These are phyloP conservation scores for Aspergillus cejpii DNA, from an alignment of 2,329 filamentous ascomycete genomes.

Conservation along the genomic window DNA sequence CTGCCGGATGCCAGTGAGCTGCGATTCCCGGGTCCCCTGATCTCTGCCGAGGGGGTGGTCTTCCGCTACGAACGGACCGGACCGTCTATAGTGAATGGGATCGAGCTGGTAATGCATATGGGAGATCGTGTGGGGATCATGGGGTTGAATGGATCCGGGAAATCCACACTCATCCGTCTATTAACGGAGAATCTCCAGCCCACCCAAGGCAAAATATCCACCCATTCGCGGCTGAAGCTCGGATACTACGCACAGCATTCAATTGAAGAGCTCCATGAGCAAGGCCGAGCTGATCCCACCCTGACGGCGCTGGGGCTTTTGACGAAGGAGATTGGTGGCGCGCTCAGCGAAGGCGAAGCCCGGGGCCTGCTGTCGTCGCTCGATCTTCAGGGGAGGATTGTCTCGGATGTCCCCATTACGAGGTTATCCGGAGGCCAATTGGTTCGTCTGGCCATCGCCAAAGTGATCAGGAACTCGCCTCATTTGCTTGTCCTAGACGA, in stretches of 20 bases:
- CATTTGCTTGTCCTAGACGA: conserved; percentile 73
- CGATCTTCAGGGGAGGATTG: conserved; percentile 62
- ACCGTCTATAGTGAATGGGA: conserved; percentile 51
- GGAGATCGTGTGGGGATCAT: conserved; percentile 69
- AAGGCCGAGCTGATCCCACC: conserved; percentile 46
- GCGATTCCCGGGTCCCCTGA: conserved; percentile 65
- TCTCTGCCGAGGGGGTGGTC: conserved; percentile 62
- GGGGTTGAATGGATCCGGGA: conserved; percentile 74
- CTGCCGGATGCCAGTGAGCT: conserved; percentile 62
- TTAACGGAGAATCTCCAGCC: conserved; percentile 57
- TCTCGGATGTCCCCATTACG: conserved; percentile 65
- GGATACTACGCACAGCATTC: conserved; percentile 77
- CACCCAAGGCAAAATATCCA: conserved; percentile 55
- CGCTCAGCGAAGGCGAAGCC: conserved; percentile 59
- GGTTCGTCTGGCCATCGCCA: conserved; percentile 59
- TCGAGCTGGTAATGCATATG: conserved; percentile 63
- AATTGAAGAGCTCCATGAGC: conserved; percentile 59
- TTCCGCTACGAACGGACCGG: conserved; percentile 54
- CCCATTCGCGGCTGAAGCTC: conserved; percentile 62
- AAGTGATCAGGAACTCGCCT: conserved; percentile 60
- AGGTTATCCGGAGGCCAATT: conserved; percentile 75
- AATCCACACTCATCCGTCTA: conserved; percentile 69
- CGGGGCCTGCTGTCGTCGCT: conserved; percentile 61
- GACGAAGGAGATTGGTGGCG: conserved; percentile 47
- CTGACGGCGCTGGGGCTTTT: conserved; percentile 63